A percentile compares a stretch with the other conserved stretches of the same genome.
phyloP scores from a whole-genome alignment of 1,139 yeast genomes.

The Yamadazyma mexicana region DNA sequence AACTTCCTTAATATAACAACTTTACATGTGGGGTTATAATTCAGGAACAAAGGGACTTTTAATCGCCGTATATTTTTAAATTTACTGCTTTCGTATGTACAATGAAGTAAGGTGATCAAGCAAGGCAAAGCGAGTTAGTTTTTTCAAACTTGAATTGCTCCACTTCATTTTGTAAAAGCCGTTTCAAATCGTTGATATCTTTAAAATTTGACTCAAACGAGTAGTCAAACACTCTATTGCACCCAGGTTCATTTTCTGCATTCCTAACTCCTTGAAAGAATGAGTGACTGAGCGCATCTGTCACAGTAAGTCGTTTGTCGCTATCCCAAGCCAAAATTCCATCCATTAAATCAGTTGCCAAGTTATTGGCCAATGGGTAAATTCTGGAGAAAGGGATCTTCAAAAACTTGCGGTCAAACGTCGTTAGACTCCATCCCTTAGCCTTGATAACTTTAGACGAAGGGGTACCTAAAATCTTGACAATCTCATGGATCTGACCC shows the following conservation, averaged over 20 bases:
- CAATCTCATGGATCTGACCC: constrained; percentile 64
- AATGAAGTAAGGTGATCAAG: no score
- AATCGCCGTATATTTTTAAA: no score
- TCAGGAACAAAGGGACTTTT: no score
- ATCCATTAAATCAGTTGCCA: constrained; percentile 50
- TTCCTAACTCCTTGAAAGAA: constrained; percentile 52
- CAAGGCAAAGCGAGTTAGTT: background rate
- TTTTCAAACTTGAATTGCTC: constrained; percentile 23
- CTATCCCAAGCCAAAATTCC: constrained; percentile 65
- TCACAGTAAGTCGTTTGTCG: constrained; percentile 43
- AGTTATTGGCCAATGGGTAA: constrained; percentile 58
- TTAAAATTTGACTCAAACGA: constrained; percentile 52
- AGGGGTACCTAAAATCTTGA: constrained; percentile 65
- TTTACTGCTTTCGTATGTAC: no score
- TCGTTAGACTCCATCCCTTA: constrained; percentile 28
- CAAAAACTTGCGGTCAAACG: constrained; percentile 21
- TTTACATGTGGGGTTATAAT: no score
- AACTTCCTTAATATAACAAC: background rate
- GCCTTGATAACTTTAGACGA: constrained; percentile 33
- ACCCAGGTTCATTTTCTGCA: constrained; percentile 48
- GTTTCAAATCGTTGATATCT: constrained; percentile 41
- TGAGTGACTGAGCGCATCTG: constrained; percentile 51
- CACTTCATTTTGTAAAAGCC: constrained; percentile 48
- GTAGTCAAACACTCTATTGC: constrained; percentile 55
- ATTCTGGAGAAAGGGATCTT: constrained; percentile 48